Conservation (phyloP, 495 filamentous ascomycete species). For the Penicillium steckii region DNA sequence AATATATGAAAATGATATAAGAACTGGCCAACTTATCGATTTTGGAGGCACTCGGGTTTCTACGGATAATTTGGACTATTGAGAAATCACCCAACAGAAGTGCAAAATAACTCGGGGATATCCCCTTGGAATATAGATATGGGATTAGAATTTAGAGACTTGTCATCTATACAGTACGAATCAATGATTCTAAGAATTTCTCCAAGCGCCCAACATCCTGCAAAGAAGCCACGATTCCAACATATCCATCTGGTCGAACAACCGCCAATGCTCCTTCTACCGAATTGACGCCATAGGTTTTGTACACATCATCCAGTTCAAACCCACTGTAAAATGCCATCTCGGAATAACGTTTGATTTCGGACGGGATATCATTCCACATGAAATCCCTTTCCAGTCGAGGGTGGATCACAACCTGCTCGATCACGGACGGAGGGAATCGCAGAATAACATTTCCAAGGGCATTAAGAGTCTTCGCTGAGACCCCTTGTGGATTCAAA, state of each 20-base stretch:
- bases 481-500: slow-evolving; percentile 24
- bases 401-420: slow-evolving; percentile 62
- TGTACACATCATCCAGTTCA: slow-evolving; percentile 67
- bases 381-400: slow-evolving; percentile 48
- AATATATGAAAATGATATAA: too few species aligned
- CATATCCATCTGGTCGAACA: slow-evolving; percentile 65
- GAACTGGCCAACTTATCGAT: too few species aligned
- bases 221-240: slow-evolving; percentile 57
- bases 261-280: slow-evolving; percentile 61
- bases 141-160: too few species aligned
- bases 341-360: slow-evolving; percentile 57
- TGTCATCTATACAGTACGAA: slow-evolving; percentile 25
- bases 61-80: too few species aligned
- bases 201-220: slow-evolving; percentile 49
- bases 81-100: too few species aligned
- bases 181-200: slow-evolving; percentile 27
- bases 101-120: too few species aligned
- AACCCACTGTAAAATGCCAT: slow-evolving; percentile 63
- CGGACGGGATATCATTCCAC: slow-evolving; percentile 56
- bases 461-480: slow-evolving; percentile 27
- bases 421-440: slow-evolving; percentile 48
- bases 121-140: too few species aligned
- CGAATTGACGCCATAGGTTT: slow-evolving; percentile 59
- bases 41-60: too few species aligned
- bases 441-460: slow-evolving; percentile 44